Percentiles rank a stretch among this genome's conserved stretches.
Evolutionary conservation across 169 alveolate genomes (phyloP).

Genomic region (Plasmodium berghei): DNA sequence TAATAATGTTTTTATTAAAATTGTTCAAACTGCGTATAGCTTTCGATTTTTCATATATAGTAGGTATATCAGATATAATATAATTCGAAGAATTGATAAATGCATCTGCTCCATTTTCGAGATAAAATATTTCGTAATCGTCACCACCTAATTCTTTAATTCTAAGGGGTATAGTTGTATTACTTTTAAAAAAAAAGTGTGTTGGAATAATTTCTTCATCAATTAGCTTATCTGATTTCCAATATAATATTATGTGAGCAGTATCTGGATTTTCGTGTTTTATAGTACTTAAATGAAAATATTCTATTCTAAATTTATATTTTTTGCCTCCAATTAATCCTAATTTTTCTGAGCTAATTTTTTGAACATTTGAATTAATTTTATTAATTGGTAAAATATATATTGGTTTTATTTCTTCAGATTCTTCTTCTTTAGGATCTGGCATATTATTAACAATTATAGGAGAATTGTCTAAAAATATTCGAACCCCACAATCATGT

Average conservation of each 20-base stretch:
- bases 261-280: conserved; percentile 84
- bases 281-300: conserved; percentile 86
- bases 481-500: conserved; percentile 91
- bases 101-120: conserved; percentile 91
- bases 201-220: conserved; percentile 87
- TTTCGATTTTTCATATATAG: conserved; percentile 81
- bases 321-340: conserved; percentile 87
- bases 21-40: conserved; percentile 76
- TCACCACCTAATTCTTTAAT: conserved; percentile 90
- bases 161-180: conserved; percentile 84
- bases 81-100: conserved; percentile 83
- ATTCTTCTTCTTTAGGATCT: conserved; percentile 82
- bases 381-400: conserved; percentile 84
- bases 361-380: conserved; percentile 79
- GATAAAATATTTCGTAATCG: conserved; percentile 82
- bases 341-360: conserved; percentile 82
- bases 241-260: conserved; percentile 79
- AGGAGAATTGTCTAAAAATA: conserved; percentile 89
- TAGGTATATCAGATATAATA: conserved; percentile 90
- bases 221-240: conserved; percentile 84
- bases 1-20: conserved; percentile 56
- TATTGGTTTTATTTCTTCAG: conserved; percentile 80
- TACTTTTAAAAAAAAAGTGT: conserved; percentile 86
- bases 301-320: conserved; percentile 86
- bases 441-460: conserved; percentile 90